Evolutionary conservation across 192 early-diverging fungal species (phyloP).

Genomic region (Backusella liffmaniae): DNA sequence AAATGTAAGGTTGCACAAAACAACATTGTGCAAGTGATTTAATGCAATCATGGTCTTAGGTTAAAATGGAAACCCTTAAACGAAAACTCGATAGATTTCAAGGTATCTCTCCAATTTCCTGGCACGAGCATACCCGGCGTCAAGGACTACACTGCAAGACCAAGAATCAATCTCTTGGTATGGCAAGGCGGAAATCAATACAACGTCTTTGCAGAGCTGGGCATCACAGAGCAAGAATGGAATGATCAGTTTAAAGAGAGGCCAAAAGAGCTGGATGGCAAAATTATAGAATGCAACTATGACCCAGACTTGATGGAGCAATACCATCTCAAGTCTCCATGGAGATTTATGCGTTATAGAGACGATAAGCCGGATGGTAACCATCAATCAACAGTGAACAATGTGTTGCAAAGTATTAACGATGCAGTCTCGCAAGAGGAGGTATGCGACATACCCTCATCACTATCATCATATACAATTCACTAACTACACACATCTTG

Average conservation of each 20-base stretch:
- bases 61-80: slow-evolving; percentile 86
- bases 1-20: slow-evolving; percentile 50
- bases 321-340: slow-evolving; percentile 37
- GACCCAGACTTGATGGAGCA: slow-evolving; percentile 44
- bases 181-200: slow-evolving; percentile 48
- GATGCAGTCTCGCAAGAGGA: slow-evolving; percentile 70
- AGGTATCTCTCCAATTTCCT: slow-evolving; percentile 40
- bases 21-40: not conserved
- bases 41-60: slow-evolving; percentile 39
- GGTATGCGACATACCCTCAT: slow-evolving; percentile 10
- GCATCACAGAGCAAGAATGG: slow-evolving; percentile 59
- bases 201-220: slow-evolving; percentile 48
- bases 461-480: no score
- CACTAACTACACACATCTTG: no score
- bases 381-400: slow-evolving; percentile 55
- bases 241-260: slow-evolving; percentile 34
- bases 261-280: slow-evolving; percentile 42
- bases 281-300: slow-evolving; percentile 64
- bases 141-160: slow-evolving; percentile 27
- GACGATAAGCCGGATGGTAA: slow-evolving; percentile 81
- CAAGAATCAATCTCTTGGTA: slow-evolving; percentile 47
- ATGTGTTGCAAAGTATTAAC: slow-evolving; percentile 65
- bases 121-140: slow-evolving; percentile 26
- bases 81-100: slow-evolving; percentile 82
- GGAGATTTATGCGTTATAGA: slow-evolving; percentile 77